Evolutionary conservation across 371 early-diverging fungal species (phyloP), one percentile per base, ranked within the genome.

Genomic region (Coemansia sp.): DNA sequence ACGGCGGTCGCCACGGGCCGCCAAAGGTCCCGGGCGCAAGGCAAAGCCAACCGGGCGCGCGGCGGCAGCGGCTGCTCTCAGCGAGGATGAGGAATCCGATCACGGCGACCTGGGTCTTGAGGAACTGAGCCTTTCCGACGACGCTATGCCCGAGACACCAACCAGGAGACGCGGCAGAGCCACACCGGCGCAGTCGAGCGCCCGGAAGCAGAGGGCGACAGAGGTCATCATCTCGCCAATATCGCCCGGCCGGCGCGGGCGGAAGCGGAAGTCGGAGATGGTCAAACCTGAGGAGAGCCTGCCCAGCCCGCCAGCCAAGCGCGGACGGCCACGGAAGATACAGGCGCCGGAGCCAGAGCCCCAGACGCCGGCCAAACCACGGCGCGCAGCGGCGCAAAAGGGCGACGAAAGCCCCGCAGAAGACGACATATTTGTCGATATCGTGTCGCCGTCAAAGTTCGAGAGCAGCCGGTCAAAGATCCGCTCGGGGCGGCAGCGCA

Each of bases 371-470:
- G 26, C 26, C 26, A 26, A 26, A 26, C 26, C 26, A 26, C 26
- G 26, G 20, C 7, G 16, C 16, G 7, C 16, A 20, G 16, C 47
- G n/a, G 26, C 6, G 49, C 49, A 26, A 49, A 49, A 30, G 26
- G 9, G 34, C 34, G 36, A 20, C 31, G 20, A 26, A 4, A 48
- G 26, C 6, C 48, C 48, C 16, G 26, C 48, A 38, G 30, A n/a
- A 6, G 36, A 7, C 52, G 53, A 26, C 35, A 57, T 52, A 2
- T 61, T 26, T 31, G 70, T 65, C 11, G 74, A 73, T 11, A 73
- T 73, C 45, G 62, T 57, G 6, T 73, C 74, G 55, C 74, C 74
- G 3, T 64, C 74, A 40, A 63, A 36, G 62, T 73, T 73, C 14
- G 74, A 63, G 32, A 53, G 39, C 13, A 68, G 49, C 57, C 64